Evolutionary conservation across 1,284 basidiomycete species (phyloP), one percentile per base, ranked within the genome.

Genomic region (Athelia sp.): DNA sequence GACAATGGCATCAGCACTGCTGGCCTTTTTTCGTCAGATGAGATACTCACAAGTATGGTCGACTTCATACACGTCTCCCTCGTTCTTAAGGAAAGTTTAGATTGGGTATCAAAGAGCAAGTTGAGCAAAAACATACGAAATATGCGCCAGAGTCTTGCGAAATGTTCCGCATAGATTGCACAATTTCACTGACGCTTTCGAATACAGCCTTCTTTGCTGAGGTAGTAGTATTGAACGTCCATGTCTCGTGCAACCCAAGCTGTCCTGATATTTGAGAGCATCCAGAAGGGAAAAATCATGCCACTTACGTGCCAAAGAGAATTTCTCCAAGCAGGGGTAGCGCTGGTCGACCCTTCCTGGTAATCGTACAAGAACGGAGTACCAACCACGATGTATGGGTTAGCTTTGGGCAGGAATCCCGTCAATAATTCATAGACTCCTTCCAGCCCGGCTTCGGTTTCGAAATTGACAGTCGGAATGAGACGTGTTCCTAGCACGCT

Each of bases 291-390:
- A 4, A 17, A 40, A n/a, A n/a, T n/a, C 9, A 21, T 6, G 15
- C 36, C 19, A 40, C 36, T 65, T 46, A 78, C 70, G 56, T 80
- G 76, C 65, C 75, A 81, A 2, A 75, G 50, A 42, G 72, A 65
- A 10, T 69, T 61, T 31, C 73, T 62, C 76, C 74, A 78, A 4
- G 70, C 70, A 1, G 73, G 70, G 0, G 74, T 77, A 13, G 75
- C 69, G 50, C 72, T 75, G 10, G 76, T 78, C 47, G 64, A 50
- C 10, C 63, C 67, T 24, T 61, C 56, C 31, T 73, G 67, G 24
- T 70, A 63, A 42, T 76, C 68, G 54, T 71, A 75, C 17, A 75
- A 57, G 43, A 72, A 68, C 0, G 73, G 73, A 0, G 75, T 70
- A 3, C 56, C 65, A 13, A 60, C 57, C 23, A 65, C 54, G 46